Conservation (phyloP, 305 asterid genomes). For the Solanum aculeatissimum region DNA sequence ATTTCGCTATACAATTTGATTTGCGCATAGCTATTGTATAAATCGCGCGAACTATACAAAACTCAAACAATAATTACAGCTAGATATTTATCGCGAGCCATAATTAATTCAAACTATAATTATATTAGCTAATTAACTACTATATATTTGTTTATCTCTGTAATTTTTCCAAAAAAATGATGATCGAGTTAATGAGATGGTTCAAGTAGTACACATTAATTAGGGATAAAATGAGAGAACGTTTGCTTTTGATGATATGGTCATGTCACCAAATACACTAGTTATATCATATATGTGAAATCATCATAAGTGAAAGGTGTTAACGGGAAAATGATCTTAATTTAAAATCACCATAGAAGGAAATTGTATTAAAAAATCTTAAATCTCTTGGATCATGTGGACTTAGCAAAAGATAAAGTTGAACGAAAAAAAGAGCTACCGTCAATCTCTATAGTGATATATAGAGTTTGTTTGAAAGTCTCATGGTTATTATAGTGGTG, state of each 20-base stretch:
- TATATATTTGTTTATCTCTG: too few species aligned
- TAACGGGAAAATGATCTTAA: not conserved
- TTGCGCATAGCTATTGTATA: too few species aligned
- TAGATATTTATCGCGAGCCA: too few species aligned
- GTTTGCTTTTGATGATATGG: not conserved
- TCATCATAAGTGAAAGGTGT: not conserved
- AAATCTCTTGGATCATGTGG: not conserved
- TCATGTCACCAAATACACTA: not conserved
- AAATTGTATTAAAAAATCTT: not conserved
- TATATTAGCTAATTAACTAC: too few species aligned
- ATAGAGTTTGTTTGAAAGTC: not conserved
- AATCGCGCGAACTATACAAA: too few species aligned
- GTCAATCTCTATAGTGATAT: not conserved
- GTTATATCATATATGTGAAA: not conserved
- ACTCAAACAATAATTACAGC: too few species aligned
- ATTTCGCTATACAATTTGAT: too few species aligned
- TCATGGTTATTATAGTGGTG: too few species aligned
- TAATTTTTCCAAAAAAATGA: not conserved
- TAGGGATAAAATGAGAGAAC: not conserved
- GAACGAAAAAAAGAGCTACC: too few species aligned
- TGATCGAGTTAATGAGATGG: not conserved
- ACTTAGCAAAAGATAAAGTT: not conserved
- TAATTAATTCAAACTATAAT: too few species aligned
- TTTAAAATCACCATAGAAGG: not conserved
- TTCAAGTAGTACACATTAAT: not conserved